Evolutionary conservation across 176 grass and related monocot species (phyloP).

Genomic region (Oryza brachyantha): DNA sequence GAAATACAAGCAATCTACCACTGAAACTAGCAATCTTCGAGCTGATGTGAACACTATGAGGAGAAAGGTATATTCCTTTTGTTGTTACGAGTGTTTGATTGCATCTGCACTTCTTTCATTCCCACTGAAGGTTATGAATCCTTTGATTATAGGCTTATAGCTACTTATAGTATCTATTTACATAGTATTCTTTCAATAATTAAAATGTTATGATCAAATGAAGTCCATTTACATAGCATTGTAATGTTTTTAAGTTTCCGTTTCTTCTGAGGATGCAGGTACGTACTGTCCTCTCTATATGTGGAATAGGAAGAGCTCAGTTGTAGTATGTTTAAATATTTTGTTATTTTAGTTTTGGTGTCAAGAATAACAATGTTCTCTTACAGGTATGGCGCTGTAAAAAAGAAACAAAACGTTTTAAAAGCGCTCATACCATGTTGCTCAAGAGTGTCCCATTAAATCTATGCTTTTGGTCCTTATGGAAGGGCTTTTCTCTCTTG

Average conservation of each 20-base stretch:
- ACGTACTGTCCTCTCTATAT: conserved; percentile 12
- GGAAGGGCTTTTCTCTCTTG: conserved; percentile 34
- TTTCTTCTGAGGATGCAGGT: conserved; percentile 16
- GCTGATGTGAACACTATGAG: conserved; percentile 68
- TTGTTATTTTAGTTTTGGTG: conserved; percentile 15
- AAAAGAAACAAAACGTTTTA: conserved; percentile 38
- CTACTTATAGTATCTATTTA: neutral
- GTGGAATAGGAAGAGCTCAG: conserved; percentile 6
- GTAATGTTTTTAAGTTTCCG: neutral
- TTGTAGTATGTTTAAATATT: neutral
- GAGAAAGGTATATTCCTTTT: conserved; percentile 55
- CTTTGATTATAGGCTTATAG: conserved; percentile 11
- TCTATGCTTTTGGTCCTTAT: conserved; percentile 36
- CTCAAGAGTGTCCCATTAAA: conserved; percentile 34
- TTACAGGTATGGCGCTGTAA: conserved; percentile 50
- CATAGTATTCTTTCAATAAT: neutral
- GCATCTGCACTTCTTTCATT: neutral
- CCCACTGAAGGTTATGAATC: neutral
- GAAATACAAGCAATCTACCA: conserved; percentile 65
- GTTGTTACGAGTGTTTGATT: neutral
- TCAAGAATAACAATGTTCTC: conserved; percentile 41
- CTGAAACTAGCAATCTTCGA: conserved; percentile 65
- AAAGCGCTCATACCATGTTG: conserved; percentile 25
- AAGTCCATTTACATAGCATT: neutral
- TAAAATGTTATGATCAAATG: neutral